A percentile compares a stretch with the other conserved stretches of the same genome.
phyloP scores from a whole-genome alignment of 1,284 basidiomycete genomes.

The Austroboletus novae-zelandiae region DNA sequence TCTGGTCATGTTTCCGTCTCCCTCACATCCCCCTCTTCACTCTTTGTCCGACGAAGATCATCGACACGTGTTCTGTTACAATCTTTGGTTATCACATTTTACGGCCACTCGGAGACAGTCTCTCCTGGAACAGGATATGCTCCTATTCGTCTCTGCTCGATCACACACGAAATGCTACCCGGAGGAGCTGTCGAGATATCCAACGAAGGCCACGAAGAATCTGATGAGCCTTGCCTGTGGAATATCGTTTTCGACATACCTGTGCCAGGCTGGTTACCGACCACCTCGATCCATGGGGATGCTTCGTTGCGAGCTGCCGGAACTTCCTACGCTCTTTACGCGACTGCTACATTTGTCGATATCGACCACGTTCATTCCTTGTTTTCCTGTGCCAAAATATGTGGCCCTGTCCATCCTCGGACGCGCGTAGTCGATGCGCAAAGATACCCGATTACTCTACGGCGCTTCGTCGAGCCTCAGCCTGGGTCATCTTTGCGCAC shows the following conservation, averaged over 20 bases:
- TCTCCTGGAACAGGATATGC: constrained; percentile 59
- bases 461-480: constrained; percentile 46
- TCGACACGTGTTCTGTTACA: constrained; percentile 52
- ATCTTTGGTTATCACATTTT: constrained; percentile 69
- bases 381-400: constrained; percentile 49
- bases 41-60: constrained; percentile 49
- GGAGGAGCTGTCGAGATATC: constrained; percentile 54
- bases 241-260: constrained; percentile 69
- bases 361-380: constrained; percentile 39
- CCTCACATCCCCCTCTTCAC: constrained; percentile 46
- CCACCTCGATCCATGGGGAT: constrained; percentile 49
- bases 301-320: constrained; percentile 42
- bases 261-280: constrained; percentile 77
- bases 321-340: constrained; percentile 64
- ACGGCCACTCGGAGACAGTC: constrained; percentile 71
- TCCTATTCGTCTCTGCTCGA: constrained; percentile 59
- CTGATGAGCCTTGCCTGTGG: constrained; percentile 56
- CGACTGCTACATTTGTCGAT: constrained; percentile 55
- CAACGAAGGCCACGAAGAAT: constrained; percentile 59
- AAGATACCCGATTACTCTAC: constrained; percentile 39
- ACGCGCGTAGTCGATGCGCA: constrained; percentile 36
- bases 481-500: constrained; percentile 21
- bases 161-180: constrained; percentile 59
- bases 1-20: constrained; percentile 69
- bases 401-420: constrained; percentile 45